Evolutionary conservation across 73 alveolate genomes (phyloP).

Genomic region (Tetrahymena elliotti): DNA sequence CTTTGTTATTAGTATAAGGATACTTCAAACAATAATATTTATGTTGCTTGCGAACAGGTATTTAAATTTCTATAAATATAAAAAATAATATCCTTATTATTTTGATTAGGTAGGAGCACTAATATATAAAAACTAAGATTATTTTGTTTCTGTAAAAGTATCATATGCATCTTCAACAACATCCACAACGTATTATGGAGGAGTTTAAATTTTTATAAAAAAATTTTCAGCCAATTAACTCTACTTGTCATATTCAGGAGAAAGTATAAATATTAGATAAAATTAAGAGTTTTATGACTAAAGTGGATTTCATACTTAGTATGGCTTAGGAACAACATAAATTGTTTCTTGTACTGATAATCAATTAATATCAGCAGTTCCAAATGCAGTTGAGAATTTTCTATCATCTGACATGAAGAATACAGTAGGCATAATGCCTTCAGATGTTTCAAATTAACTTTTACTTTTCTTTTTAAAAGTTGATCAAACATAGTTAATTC

Average conservation of each 20-base stretch:
- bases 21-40: background rate
- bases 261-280: background rate
- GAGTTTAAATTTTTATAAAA: background rate
- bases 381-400: background rate
- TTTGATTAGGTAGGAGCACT: background rate
- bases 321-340: background rate
- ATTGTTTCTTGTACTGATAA: background rate
- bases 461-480: background rate
- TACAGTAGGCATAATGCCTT: background rate
- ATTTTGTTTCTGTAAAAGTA: background rate
- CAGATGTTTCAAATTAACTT: background rate
- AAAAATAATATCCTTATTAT: background rate
- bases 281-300: background rate
- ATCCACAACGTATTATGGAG: background rate
- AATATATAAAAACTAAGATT: background rate
- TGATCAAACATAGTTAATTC: background rate
- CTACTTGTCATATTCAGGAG: background rate
- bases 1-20: background rate
- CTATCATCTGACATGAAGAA: background rate
- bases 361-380: background rate
- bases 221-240: background rate
- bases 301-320: background rate
- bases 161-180: background rate
- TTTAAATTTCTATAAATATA: background rate
- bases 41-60: background rate